These are phyloP conservation scores for Boletus barrowsii DNA, from an alignment of 768 basidiomycete species.

Conservation along the genomic window DNA sequence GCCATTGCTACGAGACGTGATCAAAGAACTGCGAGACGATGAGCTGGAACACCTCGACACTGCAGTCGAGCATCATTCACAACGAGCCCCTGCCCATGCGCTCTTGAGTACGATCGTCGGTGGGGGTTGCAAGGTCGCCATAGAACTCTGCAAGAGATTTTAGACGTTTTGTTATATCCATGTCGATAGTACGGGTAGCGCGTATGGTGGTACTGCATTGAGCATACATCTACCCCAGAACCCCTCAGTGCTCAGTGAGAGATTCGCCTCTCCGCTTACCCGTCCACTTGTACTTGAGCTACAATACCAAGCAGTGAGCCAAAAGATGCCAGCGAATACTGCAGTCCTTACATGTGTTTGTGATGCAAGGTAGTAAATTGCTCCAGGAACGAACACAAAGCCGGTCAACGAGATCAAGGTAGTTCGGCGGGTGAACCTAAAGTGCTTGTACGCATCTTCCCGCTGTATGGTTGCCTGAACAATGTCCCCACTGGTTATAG, in stretches of 20 bases:
- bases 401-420: constrained; percentile 61
- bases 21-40: constrained; percentile 88
- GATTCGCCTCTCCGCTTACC: constrained; percentile 48
- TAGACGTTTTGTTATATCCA: constrained; percentile 33
- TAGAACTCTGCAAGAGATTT: constrained; percentile 82
- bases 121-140: constrained; percentile 83
- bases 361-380: constrained; percentile 45
- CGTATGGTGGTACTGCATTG: constrained; percentile 1
- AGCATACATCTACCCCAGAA: neutral
- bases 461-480: constrained; percentile 45
- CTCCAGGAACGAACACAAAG: constrained; percentile 60
- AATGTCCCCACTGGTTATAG: neutral
- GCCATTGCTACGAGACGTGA: constrained; percentile 64
- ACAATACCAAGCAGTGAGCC: constrained; percentile 4
- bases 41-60: constrained; percentile 93
- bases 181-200: neutral
- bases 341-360: constrained; percentile 36
- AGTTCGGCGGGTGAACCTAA: constrained; percentile 72
- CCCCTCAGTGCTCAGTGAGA: constrained; percentile 30
- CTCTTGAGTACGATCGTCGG: constrained; percentile 83
- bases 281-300: constrained; percentile 56
- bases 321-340: constrained; percentile 16
- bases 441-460: constrained; percentile 80
- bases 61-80: constrained; percentile 83
- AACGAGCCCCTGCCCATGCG: constrained; percentile 89